Conservation (phyloP, 768 basidiomycete genomes). For the Lactifluus echinatus region DNA sequence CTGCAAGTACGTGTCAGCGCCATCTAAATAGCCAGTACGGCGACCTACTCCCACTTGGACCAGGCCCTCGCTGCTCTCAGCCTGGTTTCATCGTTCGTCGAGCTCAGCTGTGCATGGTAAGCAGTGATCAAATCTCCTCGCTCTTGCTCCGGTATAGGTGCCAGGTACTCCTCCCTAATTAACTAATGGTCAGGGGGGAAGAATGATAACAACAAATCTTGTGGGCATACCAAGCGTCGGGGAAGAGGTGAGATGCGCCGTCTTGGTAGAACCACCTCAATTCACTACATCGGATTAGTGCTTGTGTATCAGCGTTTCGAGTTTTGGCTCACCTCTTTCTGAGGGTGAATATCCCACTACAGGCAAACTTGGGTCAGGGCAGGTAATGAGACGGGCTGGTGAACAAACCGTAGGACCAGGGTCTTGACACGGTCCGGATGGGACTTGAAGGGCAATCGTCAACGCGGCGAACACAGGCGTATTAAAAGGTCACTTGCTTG, state of each 20-base stretch:
- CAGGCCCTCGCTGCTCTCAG: conserved; percentile 73
- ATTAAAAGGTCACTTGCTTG: conserved; percentile 39
- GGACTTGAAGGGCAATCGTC: conserved; percentile 33
- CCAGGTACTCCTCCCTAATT: conserved; percentile 72
- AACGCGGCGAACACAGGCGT: not conserved
- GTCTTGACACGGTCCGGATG: conserved; percentile 77
- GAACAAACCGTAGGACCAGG: conserved; percentile 60
- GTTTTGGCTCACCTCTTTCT: conserved; percentile 51
- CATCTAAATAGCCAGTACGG: not conserved
- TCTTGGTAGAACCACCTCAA: conserved; percentile 90
- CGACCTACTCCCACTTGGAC: conserved; percentile 80
- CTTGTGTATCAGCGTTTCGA: not conserved
- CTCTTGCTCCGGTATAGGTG: conserved; percentile 72
- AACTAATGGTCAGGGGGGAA: not conserved
- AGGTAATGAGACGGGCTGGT: not conserved
- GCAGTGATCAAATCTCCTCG: conserved; percentile 75
- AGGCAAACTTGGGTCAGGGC: not conserved
- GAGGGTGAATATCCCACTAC: conserved; percentile 82
- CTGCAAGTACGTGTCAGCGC: conserved; percentile 30
- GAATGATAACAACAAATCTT: not conserved
- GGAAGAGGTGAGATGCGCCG: conserved; percentile 73
- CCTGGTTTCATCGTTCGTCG: conserved; percentile 56
- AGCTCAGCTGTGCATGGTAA: conserved; percentile 73
- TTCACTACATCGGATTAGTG: conserved; percentile 39
- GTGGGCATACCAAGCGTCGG: conserved; percentile 65